Conservation (phyloP, 2,329 filamentous ascomycete genomes). For the Colletotrichum sp. region DNA sequence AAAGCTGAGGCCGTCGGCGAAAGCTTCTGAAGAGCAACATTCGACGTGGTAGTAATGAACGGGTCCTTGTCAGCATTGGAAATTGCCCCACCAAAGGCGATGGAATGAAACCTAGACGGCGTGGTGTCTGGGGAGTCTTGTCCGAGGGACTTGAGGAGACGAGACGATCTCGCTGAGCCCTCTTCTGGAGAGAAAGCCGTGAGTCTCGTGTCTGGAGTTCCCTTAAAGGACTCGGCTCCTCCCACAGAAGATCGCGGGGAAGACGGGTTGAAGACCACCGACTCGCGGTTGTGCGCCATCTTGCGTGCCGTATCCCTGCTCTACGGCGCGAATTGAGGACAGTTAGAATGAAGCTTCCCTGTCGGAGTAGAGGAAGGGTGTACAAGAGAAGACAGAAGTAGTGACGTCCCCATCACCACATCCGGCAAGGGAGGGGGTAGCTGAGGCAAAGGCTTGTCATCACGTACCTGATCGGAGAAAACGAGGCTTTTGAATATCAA, state of each 20-base stretch:
- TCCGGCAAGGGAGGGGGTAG: neutral
- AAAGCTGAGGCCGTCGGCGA: constrained; percentile 70
- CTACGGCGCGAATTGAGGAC: neutral
- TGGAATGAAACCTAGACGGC: constrained; percentile 28
- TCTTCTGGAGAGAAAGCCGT: constrained; percentile 70
- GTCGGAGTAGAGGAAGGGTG: neutral
- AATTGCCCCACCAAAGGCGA: constrained; percentile 27
- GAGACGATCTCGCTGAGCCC: constrained; percentile 48
- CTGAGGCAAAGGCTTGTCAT: neutral
- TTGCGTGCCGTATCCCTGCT: neutral
- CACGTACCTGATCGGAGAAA: neutral
- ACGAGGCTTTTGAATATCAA: neutral
- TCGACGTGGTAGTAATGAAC: constrained; percentile 51
- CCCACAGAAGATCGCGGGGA: constrained; percentile 59
- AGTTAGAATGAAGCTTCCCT: neutral
- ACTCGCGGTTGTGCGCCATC: constrained; percentile 1
- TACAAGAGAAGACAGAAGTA: neutral
- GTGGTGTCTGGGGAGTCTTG: constrained; percentile 32
- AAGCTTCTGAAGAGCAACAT: constrained; percentile 47
- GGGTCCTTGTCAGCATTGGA: constrained; percentile 53
- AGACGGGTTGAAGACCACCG: constrained; percentile 40
- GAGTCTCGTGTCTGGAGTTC: constrained; percentile 68
- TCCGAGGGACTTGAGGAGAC: constrained; percentile 36
- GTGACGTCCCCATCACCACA: neutral
- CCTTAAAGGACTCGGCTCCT: constrained; percentile 61